phyloP scores from a whole-genome alignment of 352 stramenopile genomes.

The Halophytophthora polymorphica region DNA sequence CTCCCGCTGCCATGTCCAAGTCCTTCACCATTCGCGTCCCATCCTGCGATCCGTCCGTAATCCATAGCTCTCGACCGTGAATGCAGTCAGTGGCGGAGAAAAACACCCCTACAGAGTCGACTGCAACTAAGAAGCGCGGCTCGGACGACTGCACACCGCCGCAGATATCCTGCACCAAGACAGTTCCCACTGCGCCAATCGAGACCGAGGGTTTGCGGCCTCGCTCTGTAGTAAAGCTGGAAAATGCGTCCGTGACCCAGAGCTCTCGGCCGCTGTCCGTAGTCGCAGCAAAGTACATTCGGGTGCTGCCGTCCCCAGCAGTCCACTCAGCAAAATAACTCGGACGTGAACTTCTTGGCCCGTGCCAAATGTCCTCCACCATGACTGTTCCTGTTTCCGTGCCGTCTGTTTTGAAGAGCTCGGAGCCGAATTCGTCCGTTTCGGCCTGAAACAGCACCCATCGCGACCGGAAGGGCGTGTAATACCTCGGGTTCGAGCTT shows the following conservation, averaged over 20 bases:
- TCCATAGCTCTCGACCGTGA: slow-evolving; percentile 69
- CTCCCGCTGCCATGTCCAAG: slow-evolving; percentile 24
- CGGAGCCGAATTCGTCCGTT: slow-evolving; percentile 31
- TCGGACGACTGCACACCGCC: slow-evolving; percentile 31
- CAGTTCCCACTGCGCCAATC: slow-evolving; percentile 24
- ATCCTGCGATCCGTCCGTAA: slow-evolving; percentile 33
- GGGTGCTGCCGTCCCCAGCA: slow-evolving; percentile 17
- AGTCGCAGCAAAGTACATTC: slow-evolving; percentile 56
- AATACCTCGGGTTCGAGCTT: slow-evolving; percentile 37
- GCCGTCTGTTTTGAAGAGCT: slow-evolving; percentile 69
- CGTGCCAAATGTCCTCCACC: slow-evolving; percentile 50
- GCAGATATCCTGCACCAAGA: slow-evolving; percentile 53
- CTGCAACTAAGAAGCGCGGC: slow-evolving; percentile 47
- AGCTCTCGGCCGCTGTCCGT: slow-evolving; percentile 54
- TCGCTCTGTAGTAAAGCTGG: slow-evolving; percentile 24
- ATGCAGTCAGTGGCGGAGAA: slow-evolving; percentile 69
- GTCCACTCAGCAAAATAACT: slow-evolving; percentile 41
- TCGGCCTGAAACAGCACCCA: slow-evolving; percentile 56
- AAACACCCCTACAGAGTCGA: slow-evolving; percentile 31
- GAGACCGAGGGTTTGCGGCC: slow-evolving; percentile 4
- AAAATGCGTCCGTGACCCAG: slow-evolving; percentile 55
- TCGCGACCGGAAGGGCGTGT: slow-evolving; percentile 35
- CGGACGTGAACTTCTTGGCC: slow-evolving; percentile 44
- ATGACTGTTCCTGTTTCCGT: slow-evolving; percentile 35
- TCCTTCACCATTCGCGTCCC: slow-evolving; percentile 55